phyloP scores from a whole-genome alignment of 2,329 filamentous ascomycete species.

The Magnaporthales sp. region DNA sequence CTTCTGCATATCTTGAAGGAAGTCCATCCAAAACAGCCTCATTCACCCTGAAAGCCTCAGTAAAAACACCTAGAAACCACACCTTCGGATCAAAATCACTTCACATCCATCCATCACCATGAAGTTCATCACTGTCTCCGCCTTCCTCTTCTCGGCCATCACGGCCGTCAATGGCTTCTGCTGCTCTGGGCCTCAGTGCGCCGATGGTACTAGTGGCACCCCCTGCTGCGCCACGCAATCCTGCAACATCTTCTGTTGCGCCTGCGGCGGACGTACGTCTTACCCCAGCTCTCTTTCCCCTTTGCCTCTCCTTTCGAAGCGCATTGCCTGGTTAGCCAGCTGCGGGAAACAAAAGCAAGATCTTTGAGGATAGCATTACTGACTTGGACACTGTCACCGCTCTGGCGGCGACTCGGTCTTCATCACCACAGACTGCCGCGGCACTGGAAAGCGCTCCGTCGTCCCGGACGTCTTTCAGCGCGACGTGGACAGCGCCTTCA shows the following conservation, averaged over 20 bases:
- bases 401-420: too few species aligned
- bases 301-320: too few species aligned
- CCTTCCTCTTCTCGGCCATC: slow-evolving; percentile 1
- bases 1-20: too few species aligned
- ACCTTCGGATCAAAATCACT: neutral
- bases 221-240: slow-evolving; percentile 6
- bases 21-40: too few species aligned
- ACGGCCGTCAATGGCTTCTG: slow-evolving; percentile 5
- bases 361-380: too few species aligned
- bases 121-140: slow-evolving; percentile 4
- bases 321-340: too few species aligned
- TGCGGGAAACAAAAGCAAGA: too few species aligned
- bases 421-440: slow-evolving; percentile 4
- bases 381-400: too few species aligned
- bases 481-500: slow-evolving; percentile 3
- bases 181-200: slow-evolving; percentile 1
- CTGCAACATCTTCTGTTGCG: slow-evolving; percentile 7
- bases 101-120: neutral
- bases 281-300: too few species aligned
- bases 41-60: too few species aligned
- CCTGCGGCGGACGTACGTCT: slow-evolving; percentile 3
- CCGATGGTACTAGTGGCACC: slow-evolving; percentile 6
- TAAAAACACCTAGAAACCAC: neutral
- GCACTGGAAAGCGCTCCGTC: slow-evolving; percentile 4
- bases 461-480: neutral